Evolutionary conservation across 208 protist species (phyloP), one percentile per base, ranked within the genome.

Genomic region (Entamoeba dispar): DNA sequence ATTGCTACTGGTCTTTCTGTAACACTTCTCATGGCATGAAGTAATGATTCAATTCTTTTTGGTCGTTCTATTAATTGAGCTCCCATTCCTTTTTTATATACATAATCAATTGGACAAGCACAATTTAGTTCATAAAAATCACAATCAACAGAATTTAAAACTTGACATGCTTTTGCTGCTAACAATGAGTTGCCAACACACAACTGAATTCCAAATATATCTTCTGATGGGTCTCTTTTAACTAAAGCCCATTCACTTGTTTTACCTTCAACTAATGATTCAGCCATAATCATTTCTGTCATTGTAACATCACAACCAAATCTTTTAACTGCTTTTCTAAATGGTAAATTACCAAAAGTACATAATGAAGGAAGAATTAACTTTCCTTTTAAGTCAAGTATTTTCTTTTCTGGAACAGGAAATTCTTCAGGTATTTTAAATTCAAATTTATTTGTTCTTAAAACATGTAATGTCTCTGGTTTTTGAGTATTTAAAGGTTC

Each of bases 341-440:
- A 95, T 10, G 93, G 93, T 22, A 94, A 69, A 77, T 95, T 94
- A 43, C 94, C 93, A 15, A 93, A 27, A 38, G 93, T 94, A 15
- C 91, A 93, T 5, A 94, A 49, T 8, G 93, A 92, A 10, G 93
- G 91, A 14, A 94, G 73, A n/a, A 92, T 93, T 51, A 94, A 12
- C 47, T 95, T 92, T 8, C 38, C n/a, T 91, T 91, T 34, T 31
- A 34, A 57, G 6, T 22, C 19, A n/a, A 92, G n/a, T 51, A 10
- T 50, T 38, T 50, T 55, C 10, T 92, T 50, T 19, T 43, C 14
- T 31, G 31, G 22, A 31, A 55, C 22, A 31, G 5, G 17, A 55
- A 52, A 52, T 50, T 15, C 27, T 15, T 6, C 17, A 22, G 49
- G 43, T 8, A 50, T 47, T 12, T 91, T 50, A 15, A 50, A 92